Evolutionary conservation across 1,284 basidiomycete genomes (phyloP).

Genomic region (Ganoderma leucocontextum): DNA sequence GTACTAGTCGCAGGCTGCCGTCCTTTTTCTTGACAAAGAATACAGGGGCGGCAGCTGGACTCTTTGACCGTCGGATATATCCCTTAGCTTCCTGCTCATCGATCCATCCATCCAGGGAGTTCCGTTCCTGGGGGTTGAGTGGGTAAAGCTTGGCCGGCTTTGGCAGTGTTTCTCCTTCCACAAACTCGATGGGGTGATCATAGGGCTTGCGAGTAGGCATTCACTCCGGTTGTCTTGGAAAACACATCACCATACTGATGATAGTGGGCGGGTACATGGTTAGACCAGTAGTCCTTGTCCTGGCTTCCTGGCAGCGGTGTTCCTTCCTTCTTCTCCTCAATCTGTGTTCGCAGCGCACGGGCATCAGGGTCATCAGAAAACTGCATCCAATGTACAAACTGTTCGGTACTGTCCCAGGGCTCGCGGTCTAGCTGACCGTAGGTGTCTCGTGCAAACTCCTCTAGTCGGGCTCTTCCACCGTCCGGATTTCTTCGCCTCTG

Average conservation of each 20-base stretch:
- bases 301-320: slow-evolving; percentile 14
- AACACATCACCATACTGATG: slow-evolving; percentile 26
- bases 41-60: slow-evolving; percentile 40
- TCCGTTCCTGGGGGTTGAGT: slow-evolving; percentile 36
- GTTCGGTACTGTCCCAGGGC: background rate
- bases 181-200: slow-evolving; percentile 31
- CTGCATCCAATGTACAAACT: background rate
- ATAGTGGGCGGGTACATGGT: slow-evolving; percentile 18
- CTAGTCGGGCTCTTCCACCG: slow-evolving; percentile 7
- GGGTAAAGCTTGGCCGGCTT: slow-evolving; percentile 35
- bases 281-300: background rate
- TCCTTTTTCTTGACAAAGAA: slow-evolving; percentile 53
- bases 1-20: slow-evolving; percentile 16
- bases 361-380: background rate
- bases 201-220: slow-evolving; percentile 25
- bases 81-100: slow-evolving; percentile 11
- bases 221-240: slow-evolving; percentile 20
- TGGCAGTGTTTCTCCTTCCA: slow-evolving; percentile 13
- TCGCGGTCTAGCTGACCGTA: background rate
- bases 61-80: slow-evolving; percentile 15
- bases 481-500: background rate
- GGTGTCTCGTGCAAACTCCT: background rate
- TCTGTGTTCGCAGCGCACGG: background rate
- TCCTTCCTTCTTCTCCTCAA: slow-evolving; percentile 5
- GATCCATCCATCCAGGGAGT: slow-evolving; percentile 12